phyloP scores from a whole-genome alignment of 805 yeast species.

The Maudiozyma barnettii region DNA sequence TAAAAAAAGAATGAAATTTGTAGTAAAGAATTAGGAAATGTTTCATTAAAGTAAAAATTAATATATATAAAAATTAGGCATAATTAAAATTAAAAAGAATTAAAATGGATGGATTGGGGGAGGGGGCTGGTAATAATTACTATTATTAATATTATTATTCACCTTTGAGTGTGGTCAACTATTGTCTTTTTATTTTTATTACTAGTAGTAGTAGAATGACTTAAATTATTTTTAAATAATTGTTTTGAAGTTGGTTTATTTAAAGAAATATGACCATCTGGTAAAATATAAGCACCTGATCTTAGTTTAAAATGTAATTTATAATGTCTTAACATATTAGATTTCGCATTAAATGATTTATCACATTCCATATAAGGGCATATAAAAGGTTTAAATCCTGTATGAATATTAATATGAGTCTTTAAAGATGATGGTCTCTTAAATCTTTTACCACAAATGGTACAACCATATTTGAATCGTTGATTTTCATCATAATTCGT shows the following conservation, averaged over 20 bases:
- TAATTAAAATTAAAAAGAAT: no score
- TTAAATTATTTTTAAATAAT: constrained; percentile 3
- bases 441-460: constrained; percentile 62
- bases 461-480: constrained; percentile 37
- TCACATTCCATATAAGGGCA: constrained; percentile 54
- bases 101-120: no score
- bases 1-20: no score
- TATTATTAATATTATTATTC: neutral
- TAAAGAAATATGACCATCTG: constrained; percentile 12
- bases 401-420: constrained; percentile 73
- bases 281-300: constrained; percentile 11
- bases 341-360: constrained; percentile 42
- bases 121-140: no score
- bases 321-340: constrained; percentile 25
- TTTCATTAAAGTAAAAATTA: no score
- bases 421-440: constrained; percentile 81
- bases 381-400: constrained; percentile 79
- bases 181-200: neutral
- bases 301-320: constrained; percentile 18
- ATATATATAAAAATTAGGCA: no score
- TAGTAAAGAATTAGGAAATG: no score
- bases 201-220: neutral
- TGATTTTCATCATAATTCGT: neutral
- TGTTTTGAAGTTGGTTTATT: constrained; percentile 14
- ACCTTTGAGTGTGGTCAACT: neutral